Base-by-base conservation (phyloP, 257 asterid species). In the Rubia yunnanensis region DNA sequence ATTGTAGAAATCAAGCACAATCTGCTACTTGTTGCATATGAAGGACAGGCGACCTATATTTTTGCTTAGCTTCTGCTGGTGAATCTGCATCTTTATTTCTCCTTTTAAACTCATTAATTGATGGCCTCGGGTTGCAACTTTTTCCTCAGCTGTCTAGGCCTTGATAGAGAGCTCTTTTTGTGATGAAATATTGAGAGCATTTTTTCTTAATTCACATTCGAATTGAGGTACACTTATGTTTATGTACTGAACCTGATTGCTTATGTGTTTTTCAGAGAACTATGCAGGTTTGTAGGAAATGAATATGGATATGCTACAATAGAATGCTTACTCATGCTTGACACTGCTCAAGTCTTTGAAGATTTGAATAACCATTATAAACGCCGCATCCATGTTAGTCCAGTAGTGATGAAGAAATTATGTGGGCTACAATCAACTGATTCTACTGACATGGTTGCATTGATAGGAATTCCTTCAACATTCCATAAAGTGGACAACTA, bases 341-440 rank as follows among this genome's bases (percentile, higher is more conserved):
- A 88, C 35, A 73, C 74, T 69, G 76, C 77, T 74, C 72, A 70
- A 35, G 49, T 86, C 63, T 94, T 88, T n/a, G 86, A 83, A 68
- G 92, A 80, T 64, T 72, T 94, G 50, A 80, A 66, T 56, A 34
- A 35, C 27, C 52, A 70, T 64, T 49, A 70, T 53, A 36, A 70
- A 31, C 88, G 57, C n/a, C 71, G 74, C 39, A 76, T 90, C 67
- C 80, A 63, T 48, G 96, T 90, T 73, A 88, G 79, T 75, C 73
- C 89, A 31, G 76, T 49, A 66, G 95, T 94, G 73, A 80, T 90
- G 80, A 84, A 78, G 77, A 90, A 90, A 76, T 78, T 89, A 46
- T 83, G 91, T 9, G 99, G 97, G 73, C 75, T 94, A 59, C 95
- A 84, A 65, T 94, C 96, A 0, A 74, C 75, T 67, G 96, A 94